phyloP scores from a whole-genome alignment of 208 protist species.

The Trypanosoma cruzi region DNA sequence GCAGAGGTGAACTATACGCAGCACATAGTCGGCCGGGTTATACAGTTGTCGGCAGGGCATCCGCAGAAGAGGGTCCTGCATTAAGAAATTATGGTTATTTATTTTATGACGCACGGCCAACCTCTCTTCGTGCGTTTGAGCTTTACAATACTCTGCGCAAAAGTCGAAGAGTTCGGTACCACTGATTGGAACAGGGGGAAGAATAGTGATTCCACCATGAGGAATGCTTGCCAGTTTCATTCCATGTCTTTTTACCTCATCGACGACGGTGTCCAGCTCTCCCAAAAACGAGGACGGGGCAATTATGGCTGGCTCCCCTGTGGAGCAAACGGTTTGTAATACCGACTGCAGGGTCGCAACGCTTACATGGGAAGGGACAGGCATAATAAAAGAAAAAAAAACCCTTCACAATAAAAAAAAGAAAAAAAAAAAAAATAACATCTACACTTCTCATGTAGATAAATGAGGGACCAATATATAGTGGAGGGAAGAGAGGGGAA shows the following conservation, averaged over 20 bases:
- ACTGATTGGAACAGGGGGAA: constrained; percentile 66
- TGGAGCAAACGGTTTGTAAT: constrained; percentile 47
- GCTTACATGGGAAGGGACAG: constrained; percentile 10
- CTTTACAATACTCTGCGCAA: constrained; percentile 56
- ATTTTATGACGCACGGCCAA: constrained; percentile 37
- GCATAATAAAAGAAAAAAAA: constrained; percentile 15
- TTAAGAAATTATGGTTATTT: constrained; percentile 12
- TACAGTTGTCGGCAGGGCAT: constrained; percentile 44
- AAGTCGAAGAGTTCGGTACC: constrained; percentile 57
- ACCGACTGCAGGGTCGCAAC: constrained; percentile 22
- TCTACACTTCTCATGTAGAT: not conserved
- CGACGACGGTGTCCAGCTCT: constrained; percentile 69
- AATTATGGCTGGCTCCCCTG: constrained; percentile 68
- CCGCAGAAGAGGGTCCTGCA: constrained; percentile 13
- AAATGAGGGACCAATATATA: not conserved
- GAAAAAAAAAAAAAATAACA: constrained; percentile 16
- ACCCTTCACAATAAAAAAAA: constrained; percentile 14
- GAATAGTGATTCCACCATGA: constrained; percentile 60
- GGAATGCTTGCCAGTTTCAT: constrained; percentile 78
- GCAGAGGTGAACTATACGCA: constrained; percentile 69
- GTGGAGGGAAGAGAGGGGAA: not conserved
- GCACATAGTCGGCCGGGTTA: constrained; percentile 73
- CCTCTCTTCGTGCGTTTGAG: constrained; percentile 39
- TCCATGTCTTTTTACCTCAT: constrained; percentile 50
- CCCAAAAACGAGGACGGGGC: constrained; percentile 48